Base-by-base conservation (phyloP, 768 basidiomycete genomes). In the Pulveroboletus ravenelii region DNA sequence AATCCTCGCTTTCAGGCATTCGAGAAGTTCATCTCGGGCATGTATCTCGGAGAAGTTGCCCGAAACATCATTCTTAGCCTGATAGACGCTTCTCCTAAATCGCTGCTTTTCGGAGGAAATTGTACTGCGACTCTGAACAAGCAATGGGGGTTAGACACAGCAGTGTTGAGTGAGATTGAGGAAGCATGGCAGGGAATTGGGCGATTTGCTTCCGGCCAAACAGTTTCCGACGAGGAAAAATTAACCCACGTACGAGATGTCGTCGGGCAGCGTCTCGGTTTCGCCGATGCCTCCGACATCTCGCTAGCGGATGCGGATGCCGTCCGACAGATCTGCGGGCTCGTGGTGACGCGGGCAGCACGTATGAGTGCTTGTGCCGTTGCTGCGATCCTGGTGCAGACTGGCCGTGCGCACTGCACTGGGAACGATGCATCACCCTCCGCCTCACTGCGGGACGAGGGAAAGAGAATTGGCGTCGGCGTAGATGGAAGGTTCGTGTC, bases 11-110 rank as follows among this genome's bases (percentile, higher is more conserved):
- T 80, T 65, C 96, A 98, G 66, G 89, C 89, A 2, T 98, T 93
- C 65, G 96, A 99, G 70, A 99, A 98, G 74, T 92, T 96, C 72
- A 88, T 99, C 58, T 96, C 93, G 2, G 96, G 96, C 50, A 97
- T 99, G 95, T 99, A 99, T 68, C 81, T 98, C 36, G 96, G 96
- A 50, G 96, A 99, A 71, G 81, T 98, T 54, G 79, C 86, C 23
- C 86, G 96, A 35, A 89, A 89, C 62, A 73, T 95, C 59, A 76
- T 97, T 46, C 76, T 93, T 29, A 79, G 90, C 43, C 73, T 97
- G 55, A 74, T 95, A 56, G 90, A 92, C 58, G 84, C 86, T 6
- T 70, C 80, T 14, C 88, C 89, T 1, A 75, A 75, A 48, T 67
- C 87, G 8, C 62, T 92, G 29, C 75, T 98, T 23, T 96, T 99